Conservation (phyloP, 2,329 filamentous ascomycete genomes). For the Elsinoe fawcettii region DNA sequence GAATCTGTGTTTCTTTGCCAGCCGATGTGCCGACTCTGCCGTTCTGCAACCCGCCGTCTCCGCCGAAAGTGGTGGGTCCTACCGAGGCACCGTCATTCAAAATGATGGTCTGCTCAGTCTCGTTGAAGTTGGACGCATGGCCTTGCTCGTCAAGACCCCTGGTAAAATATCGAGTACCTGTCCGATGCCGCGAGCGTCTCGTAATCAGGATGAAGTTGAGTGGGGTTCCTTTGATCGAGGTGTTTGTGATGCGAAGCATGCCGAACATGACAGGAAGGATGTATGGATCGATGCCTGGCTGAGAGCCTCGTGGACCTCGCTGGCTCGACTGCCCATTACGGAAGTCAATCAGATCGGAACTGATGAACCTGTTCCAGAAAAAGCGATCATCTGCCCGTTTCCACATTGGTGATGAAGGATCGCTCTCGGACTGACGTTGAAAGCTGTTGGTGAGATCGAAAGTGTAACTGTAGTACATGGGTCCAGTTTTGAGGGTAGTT, state of each 20-base stretch:
- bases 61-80: constrained; percentile 71
- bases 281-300: constrained; percentile 76
- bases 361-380: constrained; percentile 96
- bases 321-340: constrained; percentile 53
- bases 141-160: constrained; percentile 88
- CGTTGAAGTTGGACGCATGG: constrained; percentile 97
- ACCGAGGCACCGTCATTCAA: constrained; percentile 70
- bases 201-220: constrained; percentile 85
- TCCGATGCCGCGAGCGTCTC: constrained; percentile 76
- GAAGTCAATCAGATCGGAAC: constrained; percentile 86
- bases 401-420: constrained; percentile 71
- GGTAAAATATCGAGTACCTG: constrained; percentile 89
- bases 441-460: constrained; percentile 95
- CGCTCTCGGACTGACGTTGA: constrained; percentile 77
- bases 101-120: constrained; percentile 89
- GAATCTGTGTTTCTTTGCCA: constrained; percentile 72
- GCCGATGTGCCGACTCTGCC: constrained; percentile 52
- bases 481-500: constrained; percentile 69
- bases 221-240: constrained; percentile 73
- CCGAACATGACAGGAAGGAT: constrained; percentile 95
- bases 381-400: constrained; percentile 91
- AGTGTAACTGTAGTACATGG: constrained; percentile 98
- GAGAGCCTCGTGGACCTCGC: constrained; percentile 58
- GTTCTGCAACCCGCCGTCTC: constrained; percentile 67
- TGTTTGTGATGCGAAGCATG: constrained; percentile 85